These are phyloP conservation scores for Gomphus bonarii DNA, from an alignment of 1,284 basidiomycete species.

Conservation along the genomic window DNA sequence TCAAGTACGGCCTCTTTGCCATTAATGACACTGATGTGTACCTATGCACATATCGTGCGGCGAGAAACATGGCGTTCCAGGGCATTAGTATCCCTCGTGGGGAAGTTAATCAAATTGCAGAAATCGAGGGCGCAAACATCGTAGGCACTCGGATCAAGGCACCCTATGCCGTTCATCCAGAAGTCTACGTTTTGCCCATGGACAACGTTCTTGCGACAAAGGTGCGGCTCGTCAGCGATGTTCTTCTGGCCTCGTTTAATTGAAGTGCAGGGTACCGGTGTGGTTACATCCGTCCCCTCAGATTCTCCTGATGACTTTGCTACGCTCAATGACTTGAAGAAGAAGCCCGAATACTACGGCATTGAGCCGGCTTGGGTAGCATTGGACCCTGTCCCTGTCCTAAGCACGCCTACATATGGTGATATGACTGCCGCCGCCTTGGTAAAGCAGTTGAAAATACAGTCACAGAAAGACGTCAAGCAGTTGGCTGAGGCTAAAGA, in stretches of 20 bases:
- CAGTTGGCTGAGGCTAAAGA: conserved; percentile 96
- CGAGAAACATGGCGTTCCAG: conserved; percentile 98
- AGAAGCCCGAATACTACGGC: conserved; percentile 96
- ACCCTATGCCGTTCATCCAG: conserved; percentile 72
- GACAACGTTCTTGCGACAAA: conserved; percentile 93
- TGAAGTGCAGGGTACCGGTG: conserved; percentile 75
- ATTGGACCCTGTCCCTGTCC: conserved; percentile 80
- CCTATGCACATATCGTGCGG: conserved; percentile 83
- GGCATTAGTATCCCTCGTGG: conserved; percentile 66
- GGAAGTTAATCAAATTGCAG: conserved; percentile 60
- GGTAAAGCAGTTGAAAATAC: conserved; percentile 87
- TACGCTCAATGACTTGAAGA: conserved; percentile 86
- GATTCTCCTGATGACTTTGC: conserved; percentile 98
- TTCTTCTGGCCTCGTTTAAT: neutral
- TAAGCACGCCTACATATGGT: conserved; percentile 85
- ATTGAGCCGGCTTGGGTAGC: conserved; percentile 87
- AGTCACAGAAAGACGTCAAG: conserved; percentile 90
- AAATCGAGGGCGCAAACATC: conserved; percentile 71
- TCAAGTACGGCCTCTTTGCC: conserved; percentile 91
- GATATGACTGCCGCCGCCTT: conserved; percentile 86
- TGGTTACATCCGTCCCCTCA: conserved; percentile 96
- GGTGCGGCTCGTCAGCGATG: conserved; percentile 25
- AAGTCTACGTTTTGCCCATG: conserved; percentile 97
- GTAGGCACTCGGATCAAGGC: conserved; percentile 90
- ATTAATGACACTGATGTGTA: conserved; percentile 83